phyloP scores from a whole-genome alignment of 75 land plant genomes.

The Adiantum capillusveneris region DNA sequence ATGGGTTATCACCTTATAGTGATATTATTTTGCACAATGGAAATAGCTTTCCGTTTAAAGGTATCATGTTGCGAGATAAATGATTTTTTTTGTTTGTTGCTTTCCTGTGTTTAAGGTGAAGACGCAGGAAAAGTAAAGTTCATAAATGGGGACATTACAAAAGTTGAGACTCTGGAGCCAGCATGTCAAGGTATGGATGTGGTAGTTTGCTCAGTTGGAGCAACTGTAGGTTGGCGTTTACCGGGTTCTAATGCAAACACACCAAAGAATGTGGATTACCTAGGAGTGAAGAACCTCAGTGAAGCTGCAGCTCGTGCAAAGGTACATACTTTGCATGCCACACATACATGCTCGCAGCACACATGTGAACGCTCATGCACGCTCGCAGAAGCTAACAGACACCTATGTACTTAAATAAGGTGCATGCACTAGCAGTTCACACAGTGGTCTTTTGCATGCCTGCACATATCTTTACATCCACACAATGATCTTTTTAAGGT shows the following conservation, averaged over 20 bases:
- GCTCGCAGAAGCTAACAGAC: too few relatives aligned
- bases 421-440: too few relatives aligned
- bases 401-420: too few relatives aligned
- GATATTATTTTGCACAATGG: too few relatives aligned
- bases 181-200: conserved; percentile 39
- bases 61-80: too few relatives aligned
- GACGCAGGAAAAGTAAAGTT: conserved; percentile 23
- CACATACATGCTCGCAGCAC: neutral
- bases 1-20: too few relatives aligned
- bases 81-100: too few relatives aligned
- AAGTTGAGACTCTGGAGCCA: conserved; percentile 28
- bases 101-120: conserved; percentile 12
- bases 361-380: too few relatives aligned
- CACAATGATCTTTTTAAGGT: too few relatives aligned
- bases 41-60: too few relatives aligned
- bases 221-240: conserved; percentile 34
- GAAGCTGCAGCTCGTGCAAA: conserved; percentile 43
- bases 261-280: conserved; percentile 30
- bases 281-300: conserved; percentile 26
- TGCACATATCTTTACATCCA: too few relatives aligned
- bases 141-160: conserved; percentile 35
- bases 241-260: conserved; percentile 25
- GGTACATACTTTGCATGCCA: conserved; percentile 10
- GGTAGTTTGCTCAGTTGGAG: conserved; percentile 31
- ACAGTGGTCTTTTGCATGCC: too few relatives aligned